Evolutionary conservation across 129 eudicot species (phyloP).

Genomic region (Kitagawia praeruptora): DNA sequence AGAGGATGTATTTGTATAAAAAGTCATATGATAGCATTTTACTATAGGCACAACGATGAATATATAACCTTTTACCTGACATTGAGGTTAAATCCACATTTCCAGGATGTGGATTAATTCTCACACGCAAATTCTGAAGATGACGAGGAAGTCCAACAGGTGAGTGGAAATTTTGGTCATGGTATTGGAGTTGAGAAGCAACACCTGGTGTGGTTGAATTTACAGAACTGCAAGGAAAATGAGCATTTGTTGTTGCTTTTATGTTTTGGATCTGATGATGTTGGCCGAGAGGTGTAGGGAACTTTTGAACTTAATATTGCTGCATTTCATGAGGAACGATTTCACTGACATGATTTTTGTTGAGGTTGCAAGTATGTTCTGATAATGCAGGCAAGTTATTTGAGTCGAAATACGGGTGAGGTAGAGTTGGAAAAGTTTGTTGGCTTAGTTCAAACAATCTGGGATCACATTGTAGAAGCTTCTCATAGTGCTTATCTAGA

Average conservation of each 20-base stretch:
- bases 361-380: conserved; percentile 8
- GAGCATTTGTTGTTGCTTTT: background rate
- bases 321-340: background rate
- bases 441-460: conserved; percentile 37
- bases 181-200: background rate
- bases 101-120: background rate
- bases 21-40: background rate
- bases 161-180: background rate
- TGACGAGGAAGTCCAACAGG: background rate
- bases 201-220: background rate
- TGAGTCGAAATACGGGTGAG: conserved; percentile 27
- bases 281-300: background rate
- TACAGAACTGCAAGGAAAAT: background rate
- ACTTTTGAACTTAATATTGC: background rate
- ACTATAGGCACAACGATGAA: background rate
- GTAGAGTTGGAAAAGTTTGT: conserved; percentile 38
- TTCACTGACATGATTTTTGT: background rate
- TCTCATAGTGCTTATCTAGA: conserved; percentile 50
- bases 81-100: conserved; percentile 6
- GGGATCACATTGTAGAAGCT: conserved; percentile 46
- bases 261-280: background rate
- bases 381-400: background rate
- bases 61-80: conserved; percentile 15
- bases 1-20: background rate
- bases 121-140: background rate